Conservation (phyloP, 768 basidiomycete genomes). For the Suillus sp. region DNA sequence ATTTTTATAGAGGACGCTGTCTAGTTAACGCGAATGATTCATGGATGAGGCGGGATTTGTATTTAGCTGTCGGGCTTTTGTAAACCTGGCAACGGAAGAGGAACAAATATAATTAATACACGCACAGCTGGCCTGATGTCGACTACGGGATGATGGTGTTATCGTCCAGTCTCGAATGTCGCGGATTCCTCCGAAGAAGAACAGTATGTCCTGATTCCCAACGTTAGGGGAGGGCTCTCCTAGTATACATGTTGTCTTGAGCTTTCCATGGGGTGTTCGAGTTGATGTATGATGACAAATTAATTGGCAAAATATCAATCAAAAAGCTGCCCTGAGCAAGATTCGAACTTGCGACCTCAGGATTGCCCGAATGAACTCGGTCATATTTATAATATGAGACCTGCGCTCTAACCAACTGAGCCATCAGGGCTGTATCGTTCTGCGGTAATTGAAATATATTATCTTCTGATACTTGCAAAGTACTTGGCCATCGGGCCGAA, state of each 20-base stretch:
- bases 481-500: background rate
- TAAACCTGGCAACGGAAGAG: background rate
- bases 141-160: too few species aligned
- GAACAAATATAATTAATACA: too few species aligned
- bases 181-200: too few species aligned
- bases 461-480: background rate
- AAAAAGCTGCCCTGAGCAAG: slow-evolving; percentile 50
- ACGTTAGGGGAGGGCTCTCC: too few species aligned
- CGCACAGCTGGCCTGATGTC: too few species aligned
- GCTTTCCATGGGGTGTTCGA: too few species aligned
- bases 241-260: too few species aligned
- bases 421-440: slow-evolving; percentile 34
- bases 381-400: slow-evolving; percentile 48
- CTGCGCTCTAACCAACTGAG: slow-evolving; percentile 59
- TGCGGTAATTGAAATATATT: rapidly evolving
- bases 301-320: background rate
- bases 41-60: background rate
- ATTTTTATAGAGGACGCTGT: slow-evolving; percentile 74
- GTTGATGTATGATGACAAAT: too few species aligned
- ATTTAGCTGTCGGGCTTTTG: background rate
- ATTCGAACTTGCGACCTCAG: slow-evolving; percentile 65
- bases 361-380: slow-evolving; percentile 39
- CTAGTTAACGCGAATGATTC: background rate
- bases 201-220: too few species aligned
- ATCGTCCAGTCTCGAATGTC: too few species aligned